phyloP scores from a whole-genome alignment of 331 rosid genomes.

The Rosa hybrid region DNA sequence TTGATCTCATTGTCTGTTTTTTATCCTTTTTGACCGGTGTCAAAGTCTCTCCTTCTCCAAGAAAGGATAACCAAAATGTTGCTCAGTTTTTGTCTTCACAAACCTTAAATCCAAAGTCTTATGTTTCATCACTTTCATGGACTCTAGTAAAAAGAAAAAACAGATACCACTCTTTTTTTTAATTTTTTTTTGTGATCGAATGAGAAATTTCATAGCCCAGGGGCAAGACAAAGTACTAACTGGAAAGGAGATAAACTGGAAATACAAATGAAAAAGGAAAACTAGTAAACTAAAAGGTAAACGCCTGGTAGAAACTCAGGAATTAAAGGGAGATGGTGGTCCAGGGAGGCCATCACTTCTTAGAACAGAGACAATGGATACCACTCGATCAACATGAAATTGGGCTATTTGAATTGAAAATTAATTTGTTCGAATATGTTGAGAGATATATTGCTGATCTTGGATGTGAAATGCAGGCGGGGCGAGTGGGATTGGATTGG shows the following conservation, averaged over 20 bases:
- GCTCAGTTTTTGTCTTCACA: not conserved
- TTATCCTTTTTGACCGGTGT: too few species aligned
- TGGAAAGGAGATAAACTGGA: too few species aligned
- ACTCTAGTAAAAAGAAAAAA: not conserved
- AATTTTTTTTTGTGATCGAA: too few species aligned
- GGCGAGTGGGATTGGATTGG: slow-evolving; percentile 93
- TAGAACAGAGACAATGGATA: not conserved
- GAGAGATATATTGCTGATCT: not conserved
- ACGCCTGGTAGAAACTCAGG: too few species aligned
- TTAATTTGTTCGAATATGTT: not conserved
- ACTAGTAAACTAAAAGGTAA: too few species aligned
- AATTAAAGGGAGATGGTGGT: too few species aligned
- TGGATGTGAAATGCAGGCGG: slow-evolving; percentile 56
- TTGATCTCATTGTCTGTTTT: not conserved
- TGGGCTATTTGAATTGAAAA: not conserved
- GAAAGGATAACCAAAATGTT: not conserved
- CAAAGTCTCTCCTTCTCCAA: not conserved
- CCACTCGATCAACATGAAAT: not conserved
- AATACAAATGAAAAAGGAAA: too few species aligned
- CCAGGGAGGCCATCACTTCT: too few species aligned
- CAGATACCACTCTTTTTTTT: not conserved
- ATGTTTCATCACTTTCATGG: not conserved
- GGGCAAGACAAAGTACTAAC: too few species aligned
- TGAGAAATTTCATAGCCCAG: too few species aligned
- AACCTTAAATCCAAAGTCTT: not conserved